Conservation (phyloP, 345 rosid genomes). For the Eutrema japonicum region DNA sequence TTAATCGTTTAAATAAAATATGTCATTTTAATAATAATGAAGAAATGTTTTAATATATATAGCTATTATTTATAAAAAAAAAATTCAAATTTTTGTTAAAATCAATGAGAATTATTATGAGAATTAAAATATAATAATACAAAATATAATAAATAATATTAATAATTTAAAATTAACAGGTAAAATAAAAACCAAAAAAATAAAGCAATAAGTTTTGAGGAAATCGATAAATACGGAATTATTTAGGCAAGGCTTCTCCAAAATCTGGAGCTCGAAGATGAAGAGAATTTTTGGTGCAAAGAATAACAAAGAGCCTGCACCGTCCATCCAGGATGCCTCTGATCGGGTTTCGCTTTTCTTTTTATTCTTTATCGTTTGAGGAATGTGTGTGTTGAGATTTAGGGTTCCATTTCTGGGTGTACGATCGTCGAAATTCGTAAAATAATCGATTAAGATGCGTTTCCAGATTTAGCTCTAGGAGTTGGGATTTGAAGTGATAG, state of each 20-base stretch:
- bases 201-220: background rate
- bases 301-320: slow-evolving; percentile 95
- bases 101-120: no score
- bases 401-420: slow-evolving; percentile 20
- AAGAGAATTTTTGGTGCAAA: slow-evolving; percentile 83
- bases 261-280: slow-evolving; percentile 52
- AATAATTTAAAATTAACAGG: no score
- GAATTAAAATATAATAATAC: no score
- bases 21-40: no score
- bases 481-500: background rate
- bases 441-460: background rate
- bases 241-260: background rate
- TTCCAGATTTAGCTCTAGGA: background rate
- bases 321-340: slow-evolving; percentile 81
- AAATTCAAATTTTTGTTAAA: no score
- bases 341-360: slow-evolving; percentile 57
- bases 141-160: no score
- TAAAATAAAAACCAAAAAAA: no score
- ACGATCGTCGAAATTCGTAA: background rate
- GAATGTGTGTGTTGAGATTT: slow-evolving; percentile 1
- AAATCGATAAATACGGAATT: slow-evolving; percentile 15
- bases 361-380: background rate
- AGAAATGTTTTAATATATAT: no score
- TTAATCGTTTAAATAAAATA: no score
- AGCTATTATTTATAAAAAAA: no score